These are phyloP conservation scores for Novymonas esmeraldas DNA, from an alignment of 208 protist genomes.

Conservation along the genomic window DNA sequence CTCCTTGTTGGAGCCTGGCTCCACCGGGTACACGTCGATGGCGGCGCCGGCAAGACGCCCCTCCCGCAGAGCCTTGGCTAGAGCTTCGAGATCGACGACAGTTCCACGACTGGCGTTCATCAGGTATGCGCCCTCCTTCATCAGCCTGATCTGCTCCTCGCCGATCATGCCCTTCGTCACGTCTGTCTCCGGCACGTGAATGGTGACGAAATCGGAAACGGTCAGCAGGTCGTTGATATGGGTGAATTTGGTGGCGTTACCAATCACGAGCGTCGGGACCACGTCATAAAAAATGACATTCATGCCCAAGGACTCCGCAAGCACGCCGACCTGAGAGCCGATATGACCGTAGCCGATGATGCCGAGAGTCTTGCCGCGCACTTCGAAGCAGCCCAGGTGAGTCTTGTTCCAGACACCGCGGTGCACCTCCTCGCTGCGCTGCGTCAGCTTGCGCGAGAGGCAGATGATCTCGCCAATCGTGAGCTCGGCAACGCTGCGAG, in stretches of 20 bases:
- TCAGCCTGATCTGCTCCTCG: conserved; percentile 59
- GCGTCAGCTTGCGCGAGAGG: conserved; percentile 85
- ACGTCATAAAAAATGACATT: conserved; percentile 93
- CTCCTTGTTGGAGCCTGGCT: conserved; percentile 71
- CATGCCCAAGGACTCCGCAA: conserved; percentile 94
- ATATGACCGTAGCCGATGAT: conserved; percentile 96
- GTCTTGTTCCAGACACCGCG: conserved; percentile 91
- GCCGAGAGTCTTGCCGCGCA: conserved; percentile 88
- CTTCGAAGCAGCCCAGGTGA: conserved; percentile 73
- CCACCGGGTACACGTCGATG: conserved; percentile 93
- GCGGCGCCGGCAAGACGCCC: conserved; percentile 88
- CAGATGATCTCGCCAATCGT: conserved; percentile 92
- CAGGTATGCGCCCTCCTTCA: conserved; percentile 85
- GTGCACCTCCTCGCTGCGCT: conserved; percentile 90
- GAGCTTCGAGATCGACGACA: conserved; percentile 84
- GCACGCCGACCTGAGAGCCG: conserved; percentile 91
- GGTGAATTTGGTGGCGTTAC: conserved; percentile 73
- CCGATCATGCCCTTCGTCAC: conserved; percentile 84
- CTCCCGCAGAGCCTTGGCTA: conserved; percentile 67
- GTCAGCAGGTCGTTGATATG: conserved; percentile 79
- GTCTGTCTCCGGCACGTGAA: conserved; percentile 91
- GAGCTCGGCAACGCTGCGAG: conserved; percentile 93
- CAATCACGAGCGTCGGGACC: conserved; percentile 85
- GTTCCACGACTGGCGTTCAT: conserved; percentile 86
- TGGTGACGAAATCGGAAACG: conserved; percentile 88